Conservation (phyloP, 345 rosid genomes). For the Pugionium cornutum region DNA sequence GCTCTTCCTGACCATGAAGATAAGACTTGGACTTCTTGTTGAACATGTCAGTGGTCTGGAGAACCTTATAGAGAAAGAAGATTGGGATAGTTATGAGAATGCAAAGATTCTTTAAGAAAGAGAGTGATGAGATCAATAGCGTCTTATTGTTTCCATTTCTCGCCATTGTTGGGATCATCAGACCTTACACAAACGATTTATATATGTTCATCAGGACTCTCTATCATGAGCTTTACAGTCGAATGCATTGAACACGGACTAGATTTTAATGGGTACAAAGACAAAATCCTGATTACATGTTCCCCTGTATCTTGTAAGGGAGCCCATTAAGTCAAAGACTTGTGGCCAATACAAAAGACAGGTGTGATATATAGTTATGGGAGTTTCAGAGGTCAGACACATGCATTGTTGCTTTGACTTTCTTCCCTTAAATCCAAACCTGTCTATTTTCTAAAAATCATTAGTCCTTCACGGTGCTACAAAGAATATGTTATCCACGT, state of each 20-base stretch:
- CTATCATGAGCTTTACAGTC: constrained; percentile 8
- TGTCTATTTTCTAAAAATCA: constrained; percentile 11
- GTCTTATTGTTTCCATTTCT: constrained; percentile 23
- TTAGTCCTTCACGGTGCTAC: constrained; percentile 15
- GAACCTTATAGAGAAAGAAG: constrained; percentile 46
- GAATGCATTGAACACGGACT: constrained; percentile 34
- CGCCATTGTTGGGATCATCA: constrained; percentile 32
- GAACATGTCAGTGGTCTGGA: constrained; percentile 29
- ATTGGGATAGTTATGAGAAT: constrained; percentile 41
- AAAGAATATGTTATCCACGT: constrained; percentile 21
- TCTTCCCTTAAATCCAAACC: constrained; percentile 21
- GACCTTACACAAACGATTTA: constrained; percentile 13
- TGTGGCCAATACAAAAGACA: constrained; percentile 27
- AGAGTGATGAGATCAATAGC: constrained; percentile 23
- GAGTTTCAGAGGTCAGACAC: constrained; percentile 32
- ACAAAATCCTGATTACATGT: constrained; percentile 25
- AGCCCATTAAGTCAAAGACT: constrained; percentile 30
- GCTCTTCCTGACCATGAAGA: constrained; percentile 23
- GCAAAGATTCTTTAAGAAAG: constrained; percentile 32
- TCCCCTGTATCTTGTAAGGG: constrained; percentile 31
- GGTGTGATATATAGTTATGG: constrained; percentile 27
- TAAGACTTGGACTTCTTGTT: constrained; percentile 15
- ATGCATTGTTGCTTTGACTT: constrained; percentile 41
- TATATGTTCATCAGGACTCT: background rate
- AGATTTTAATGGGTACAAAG: constrained; percentile 8